Evolutionary conservation across 225 moss, liverwort and hornwort genomes (phyloP).

Genomic region (Climacium dendroides): DNA sequence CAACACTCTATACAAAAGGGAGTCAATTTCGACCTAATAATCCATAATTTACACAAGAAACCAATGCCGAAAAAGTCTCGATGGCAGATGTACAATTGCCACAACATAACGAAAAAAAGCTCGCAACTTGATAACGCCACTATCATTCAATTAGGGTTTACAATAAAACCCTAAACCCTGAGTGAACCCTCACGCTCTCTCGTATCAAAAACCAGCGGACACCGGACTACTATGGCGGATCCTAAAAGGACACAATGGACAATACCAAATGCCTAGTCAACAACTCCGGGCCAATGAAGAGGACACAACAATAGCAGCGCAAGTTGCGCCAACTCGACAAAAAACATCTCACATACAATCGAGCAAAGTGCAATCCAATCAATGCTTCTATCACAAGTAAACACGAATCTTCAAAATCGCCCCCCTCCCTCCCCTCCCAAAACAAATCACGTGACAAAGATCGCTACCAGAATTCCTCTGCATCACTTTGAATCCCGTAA

Average conservation of each 20-base stretch:
- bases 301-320: background rate
- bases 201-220: background rate
- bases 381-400: background rate
- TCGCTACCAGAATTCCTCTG: background rate
- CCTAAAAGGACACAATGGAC: background rate
- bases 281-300: background rate
- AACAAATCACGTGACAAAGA: background rate
- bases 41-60: background rate
- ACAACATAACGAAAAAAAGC: background rate
- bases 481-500: background rate
- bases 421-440: background rate
- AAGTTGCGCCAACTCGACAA: background rate
- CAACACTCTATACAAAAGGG: background rate
- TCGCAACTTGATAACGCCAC: background rate
- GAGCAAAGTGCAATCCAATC: background rate
- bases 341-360: background rate
- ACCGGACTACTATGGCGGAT: background rate
- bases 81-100: background rate
- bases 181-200: background rate
- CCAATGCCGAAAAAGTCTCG: background rate
- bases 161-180: constrained; percentile 17
- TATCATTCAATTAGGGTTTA: background rate
- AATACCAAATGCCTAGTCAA: background rate
- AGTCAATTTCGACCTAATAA: background rate
- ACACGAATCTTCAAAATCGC: background rate